Percentiles rank a stretch among this genome's conserved stretches.
These are phyloP conservation scores for Tuber indicum DNA, from an alignment of 495 filamentous ascomycete genomes.

Conservation along the genomic window DNA sequence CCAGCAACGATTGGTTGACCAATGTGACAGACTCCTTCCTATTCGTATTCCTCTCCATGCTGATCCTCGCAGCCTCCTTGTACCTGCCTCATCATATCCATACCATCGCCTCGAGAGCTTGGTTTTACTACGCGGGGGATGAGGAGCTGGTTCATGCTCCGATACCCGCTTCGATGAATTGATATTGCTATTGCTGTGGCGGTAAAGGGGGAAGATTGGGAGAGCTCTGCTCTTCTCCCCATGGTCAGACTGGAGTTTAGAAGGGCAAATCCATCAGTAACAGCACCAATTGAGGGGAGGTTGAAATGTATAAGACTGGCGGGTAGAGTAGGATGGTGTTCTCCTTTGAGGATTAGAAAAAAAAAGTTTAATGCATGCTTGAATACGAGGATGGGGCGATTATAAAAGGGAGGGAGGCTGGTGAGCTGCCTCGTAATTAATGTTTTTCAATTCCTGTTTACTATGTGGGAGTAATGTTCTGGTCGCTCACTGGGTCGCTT, in stretches of 20 bases:
- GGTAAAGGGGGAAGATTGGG: background rate
- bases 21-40: conserved; percentile 67
- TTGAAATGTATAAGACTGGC: conserved; percentile 3
- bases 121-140: conserved; percentile 90
- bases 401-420: conserved; percentile 6
- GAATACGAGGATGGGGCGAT: conserved; percentile 19
- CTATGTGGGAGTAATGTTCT: background rate
- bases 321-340: conserved; percentile 22
- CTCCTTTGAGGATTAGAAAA: conserved; percentile 7
- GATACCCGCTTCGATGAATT: conserved; percentile 2
- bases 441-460: conserved; percentile 8
- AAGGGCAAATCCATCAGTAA: background rate
- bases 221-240: conserved; percentile 15
- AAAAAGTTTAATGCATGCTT: conserved; percentile 16
- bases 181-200: background rate
- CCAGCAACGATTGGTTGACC: background rate
- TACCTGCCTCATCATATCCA: conserved; percentile 88
- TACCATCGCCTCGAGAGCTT: conserved; percentile 69
- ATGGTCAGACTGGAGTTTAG: background rate
- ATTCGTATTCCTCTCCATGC: conserved; percentile 77
- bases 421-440: conserved; percentile 3
- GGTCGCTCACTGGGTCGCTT: background rate
- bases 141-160: conserved; percentile 45
- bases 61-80: conserved; percentile 74
- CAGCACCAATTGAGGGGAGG: conserved; percentile 6